phyloP scores from a whole-genome alignment of 495 filamentous ascomycete species.

The Aspergillus nidulans region DNA sequence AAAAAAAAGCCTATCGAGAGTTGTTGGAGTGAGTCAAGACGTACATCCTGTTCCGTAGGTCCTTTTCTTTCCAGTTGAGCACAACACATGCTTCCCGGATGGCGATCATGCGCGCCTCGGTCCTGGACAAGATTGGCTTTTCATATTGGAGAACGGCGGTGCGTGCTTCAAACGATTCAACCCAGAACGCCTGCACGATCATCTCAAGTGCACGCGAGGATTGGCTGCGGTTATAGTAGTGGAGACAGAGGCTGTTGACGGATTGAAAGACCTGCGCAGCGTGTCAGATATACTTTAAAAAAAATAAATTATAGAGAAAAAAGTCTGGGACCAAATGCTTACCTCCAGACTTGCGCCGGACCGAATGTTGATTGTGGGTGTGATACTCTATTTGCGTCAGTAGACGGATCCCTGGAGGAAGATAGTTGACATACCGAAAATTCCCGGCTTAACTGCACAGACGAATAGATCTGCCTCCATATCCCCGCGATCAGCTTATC shows the following conservation, averaged over 20 bases:
- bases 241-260: conserved; percentile 18
- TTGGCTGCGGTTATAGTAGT: conserved; percentile 22
- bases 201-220: conserved; percentile 23
- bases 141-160: conserved; percentile 18
- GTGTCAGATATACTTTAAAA: too few relatives aligned
- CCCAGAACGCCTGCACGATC: conserved; percentile 24
- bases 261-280: conserved; percentile 16
- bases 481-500: conserved; percentile 22
- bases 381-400: conserved; percentile 12
- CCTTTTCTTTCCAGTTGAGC: conserved; percentile 21
- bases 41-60: conserved; percentile 21
- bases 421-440: conserved; percentile 6
- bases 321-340: too few relatives aligned
- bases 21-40: neutral
- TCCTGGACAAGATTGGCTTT: conserved; percentile 11
- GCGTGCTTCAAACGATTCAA: conserved; percentile 20
- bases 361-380: conserved; percentile 16
- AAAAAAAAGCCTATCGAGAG: neutral
- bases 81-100: conserved; percentile 18
- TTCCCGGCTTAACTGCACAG: conserved; percentile 13
- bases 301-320: too few relatives aligned
- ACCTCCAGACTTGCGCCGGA: conserved; percentile 19
- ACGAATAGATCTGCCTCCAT: conserved; percentile 19
- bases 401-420: neutral
- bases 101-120: conserved; percentile 19